A percentile compares a stretch with the other conserved stretches of the same genome.
phyloP scores from a whole-genome alignment of 176 grass and related monocot genomes.

The Eremochloa ophiuroides region DNA sequence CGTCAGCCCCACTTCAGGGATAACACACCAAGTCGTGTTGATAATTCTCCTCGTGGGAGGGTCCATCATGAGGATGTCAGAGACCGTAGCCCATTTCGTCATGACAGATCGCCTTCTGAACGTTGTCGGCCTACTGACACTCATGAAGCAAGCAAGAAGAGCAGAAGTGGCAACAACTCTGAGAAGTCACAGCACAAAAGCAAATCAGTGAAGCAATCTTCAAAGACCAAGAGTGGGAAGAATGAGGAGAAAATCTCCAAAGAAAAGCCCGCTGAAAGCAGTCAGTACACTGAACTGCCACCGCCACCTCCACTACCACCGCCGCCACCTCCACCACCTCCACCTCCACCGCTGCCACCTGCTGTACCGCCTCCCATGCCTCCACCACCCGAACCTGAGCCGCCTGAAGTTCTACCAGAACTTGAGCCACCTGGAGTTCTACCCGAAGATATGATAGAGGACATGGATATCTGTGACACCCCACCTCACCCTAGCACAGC shows the following conservation, averaged over 20 bases:
- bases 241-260: slow-evolving; percentile 57
- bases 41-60: slow-evolving; percentile 57
- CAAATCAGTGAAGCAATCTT: slow-evolving; percentile 62
- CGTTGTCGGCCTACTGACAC: slow-evolving; percentile 38
- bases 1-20: slow-evolving; percentile 55
- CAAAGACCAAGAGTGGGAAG: slow-evolving; percentile 61
- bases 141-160: slow-evolving; percentile 57
- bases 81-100: slow-evolving; percentile 51
- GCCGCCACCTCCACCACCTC: slow-evolving; percentile 51
- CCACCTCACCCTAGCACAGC: slow-evolving; percentile 63
- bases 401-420: slow-evolving; percentile 41
- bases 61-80: slow-evolving; percentile 55
- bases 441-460: slow-evolving; percentile 88
- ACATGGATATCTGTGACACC: slow-evolving; percentile 99
- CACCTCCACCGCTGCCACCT: slow-evolving; percentile 60
- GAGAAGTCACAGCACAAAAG: slow-evolving; percentile 59
- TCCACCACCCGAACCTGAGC: slow-evolving; percentile 42
- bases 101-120: slow-evolving; percentile 55
- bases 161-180: slow-evolving; percentile 41
- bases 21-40: slow-evolving; percentile 57
- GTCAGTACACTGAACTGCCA: slow-evolving; percentile 41
- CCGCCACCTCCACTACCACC: slow-evolving; percentile 65
- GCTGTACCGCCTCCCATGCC: slow-evolving; percentile 56
- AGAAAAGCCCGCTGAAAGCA: slow-evolving; percentile 55
- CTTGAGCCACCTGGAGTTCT: slow-evolving; percentile 35